Percentiles rank a stretch among this genome's conserved stretches.
phyloP scores from a whole-genome alignment of 108 stramenopile genomes.

The Fragilaria crotonensis region DNA sequence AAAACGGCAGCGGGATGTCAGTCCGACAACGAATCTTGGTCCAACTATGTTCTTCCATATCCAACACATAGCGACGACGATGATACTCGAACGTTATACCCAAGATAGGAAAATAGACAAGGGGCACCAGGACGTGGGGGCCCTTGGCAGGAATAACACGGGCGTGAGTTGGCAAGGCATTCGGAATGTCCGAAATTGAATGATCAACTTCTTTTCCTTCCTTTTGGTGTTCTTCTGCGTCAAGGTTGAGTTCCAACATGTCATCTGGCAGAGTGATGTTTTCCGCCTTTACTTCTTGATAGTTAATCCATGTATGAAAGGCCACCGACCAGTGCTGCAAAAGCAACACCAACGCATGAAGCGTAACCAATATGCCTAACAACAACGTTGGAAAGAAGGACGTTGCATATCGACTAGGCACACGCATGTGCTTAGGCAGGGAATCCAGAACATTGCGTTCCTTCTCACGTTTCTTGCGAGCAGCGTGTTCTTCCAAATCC shows the following conservation, averaged over 20 bases:
- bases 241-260: constrained; percentile 60
- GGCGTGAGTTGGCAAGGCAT: constrained; percentile 67
- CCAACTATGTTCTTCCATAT: constrained; percentile 41
- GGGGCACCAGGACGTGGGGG: constrained; percentile 48
- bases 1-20: constrained; percentile 58
- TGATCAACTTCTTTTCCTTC: background rate
- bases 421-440: constrained; percentile 71
- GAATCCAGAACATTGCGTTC: constrained; percentile 62
- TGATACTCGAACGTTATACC: constrained; percentile 91
- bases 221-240: constrained; percentile 19
- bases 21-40: constrained; percentile 85
- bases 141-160: constrained; percentile 69
- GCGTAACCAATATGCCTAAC: constrained; percentile 56
- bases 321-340: constrained; percentile 92
- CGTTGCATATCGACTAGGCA: constrained; percentile 68
- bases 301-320: constrained; percentile 87
- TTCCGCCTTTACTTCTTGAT: constrained; percentile 45
- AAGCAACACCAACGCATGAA: constrained; percentile 83
- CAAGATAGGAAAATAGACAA: constrained; percentile 64
- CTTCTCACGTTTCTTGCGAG: constrained; percentile 70
- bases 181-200: constrained; percentile 35
- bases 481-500: constrained; percentile 87
- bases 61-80: constrained; percentile 78
- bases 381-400: constrained; percentile 72
- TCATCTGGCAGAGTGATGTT: constrained; percentile 39